phyloP scores from a whole-genome alignment of 495 filamentous ascomycete genomes.

The Rhizodiscina lignyota region DNA sequence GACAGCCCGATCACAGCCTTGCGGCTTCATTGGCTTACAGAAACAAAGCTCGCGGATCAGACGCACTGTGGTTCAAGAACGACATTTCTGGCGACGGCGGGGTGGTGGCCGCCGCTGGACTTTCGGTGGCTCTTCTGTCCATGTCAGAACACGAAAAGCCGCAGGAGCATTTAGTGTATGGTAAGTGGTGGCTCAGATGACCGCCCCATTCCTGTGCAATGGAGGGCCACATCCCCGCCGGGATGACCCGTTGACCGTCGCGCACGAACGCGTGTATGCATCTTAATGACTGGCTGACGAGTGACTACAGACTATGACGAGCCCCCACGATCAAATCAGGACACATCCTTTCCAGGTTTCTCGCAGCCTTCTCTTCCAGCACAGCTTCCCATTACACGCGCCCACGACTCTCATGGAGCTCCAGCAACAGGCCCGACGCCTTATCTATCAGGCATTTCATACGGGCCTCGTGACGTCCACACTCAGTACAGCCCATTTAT shows the following conservation, averaged over 20 bases:
- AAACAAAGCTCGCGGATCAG: too few species aligned
- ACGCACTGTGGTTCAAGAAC: too few species aligned
- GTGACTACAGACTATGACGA: constrained; percentile 13
- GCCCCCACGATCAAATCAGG: constrained; percentile 25
- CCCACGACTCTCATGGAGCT: constrained; percentile 19
- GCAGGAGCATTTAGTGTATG: constrained; percentile 26
- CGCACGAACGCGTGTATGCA: constrained; percentile 14
- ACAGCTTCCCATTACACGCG: constrained; percentile 19
- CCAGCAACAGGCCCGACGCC: constrained; percentile 15
- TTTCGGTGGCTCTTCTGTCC: constrained; percentile 23
- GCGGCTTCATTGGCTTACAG: too few species aligned
- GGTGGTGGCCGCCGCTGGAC: constrained; percentile 9
- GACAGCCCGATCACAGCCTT: too few species aligned
- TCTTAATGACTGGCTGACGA: constrained; percentile 12
- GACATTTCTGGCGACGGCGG: too few species aligned
- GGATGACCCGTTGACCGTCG: constrained; percentile 11
- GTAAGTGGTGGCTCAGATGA: constrained; percentile 24
- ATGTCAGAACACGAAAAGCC: constrained; percentile 41
- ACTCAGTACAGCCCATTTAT: too few species aligned
- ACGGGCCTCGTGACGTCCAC: constrained; percentile 21
- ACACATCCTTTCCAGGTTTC: constrained; percentile 16
- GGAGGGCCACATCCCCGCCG: constrained; percentile 6
- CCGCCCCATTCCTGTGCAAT: constrained; percentile 3
- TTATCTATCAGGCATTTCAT: constrained; percentile 15
- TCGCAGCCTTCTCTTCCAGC: constrained; percentile 19